Evolutionary conservation across 1,284 basidiomycete species (phyloP), one percentile per base, ranked within the genome.

Genomic region (Leccinum holopus): DNA sequence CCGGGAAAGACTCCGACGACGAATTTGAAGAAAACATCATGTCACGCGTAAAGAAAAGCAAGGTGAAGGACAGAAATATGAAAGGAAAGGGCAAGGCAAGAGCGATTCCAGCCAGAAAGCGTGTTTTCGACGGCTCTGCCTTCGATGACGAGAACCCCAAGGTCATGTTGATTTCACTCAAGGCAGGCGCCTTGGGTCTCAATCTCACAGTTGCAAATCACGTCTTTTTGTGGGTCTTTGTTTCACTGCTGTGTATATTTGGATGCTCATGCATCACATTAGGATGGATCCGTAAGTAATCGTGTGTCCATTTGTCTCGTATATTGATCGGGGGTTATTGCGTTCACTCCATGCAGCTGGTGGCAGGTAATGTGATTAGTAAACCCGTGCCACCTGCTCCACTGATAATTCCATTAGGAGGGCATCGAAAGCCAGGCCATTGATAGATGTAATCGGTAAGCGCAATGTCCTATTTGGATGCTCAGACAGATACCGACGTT

Each of bases 171-270:
- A 91, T 96, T 60, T 95, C 94, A 7, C 80, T 96, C 67, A 95
- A 95, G 73, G 84, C 84, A 54, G 90, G 90, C 35, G 93, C 94
- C 2, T 82, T 95, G 28, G 94, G 94, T 4, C 78, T 96, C 60
- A 96, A 96, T 73, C 76, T 96, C 64, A 96, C 94, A 1, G 91
- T 92, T 14, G 94, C 94, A 1, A 95, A 94, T 70, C 92, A 95
- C 72, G 91, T 96, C 1, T 94, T 91, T 71, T 75, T 96, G 87
- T 94, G 68, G 80, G 90, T 82, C 4, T 41, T 54, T 61, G 33
- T 30, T 35, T 57, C 18, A 28, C 16, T 49, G 2, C 59, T 35
- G 14, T 59, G 58, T 21, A 12, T 14, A 12, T 53, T 37, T 5
- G 16, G 5, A 33, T 60, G 60, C 61, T 63, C 32, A 71, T 56